Evolutionary conservation across 1,139 yeast species (phyloP).

Genomic region (Dujonia santamariae): DNA sequence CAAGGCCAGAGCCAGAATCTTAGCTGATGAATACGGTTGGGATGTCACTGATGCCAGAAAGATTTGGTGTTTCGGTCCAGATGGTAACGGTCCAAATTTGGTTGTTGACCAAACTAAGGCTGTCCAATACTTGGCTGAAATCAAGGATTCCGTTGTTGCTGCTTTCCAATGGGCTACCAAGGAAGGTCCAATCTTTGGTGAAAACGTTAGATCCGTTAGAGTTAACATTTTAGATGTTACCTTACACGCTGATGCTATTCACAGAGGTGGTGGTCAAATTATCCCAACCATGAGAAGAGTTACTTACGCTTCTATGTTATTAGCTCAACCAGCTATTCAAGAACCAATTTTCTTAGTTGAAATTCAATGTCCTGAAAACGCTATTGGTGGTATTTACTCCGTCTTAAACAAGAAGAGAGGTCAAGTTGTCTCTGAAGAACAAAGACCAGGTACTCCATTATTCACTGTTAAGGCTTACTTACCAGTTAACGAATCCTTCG

Average conservation of each 20-base stretch:
- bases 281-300: conserved; percentile 99
- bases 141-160: conserved; percentile 99
- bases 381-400: conserved; percentile 99
- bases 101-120: conserved; percentile 99
- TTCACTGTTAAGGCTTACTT: conserved; percentile 99
- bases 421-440: conserved; percentile 98
- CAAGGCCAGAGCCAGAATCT: conserved; percentile 98
- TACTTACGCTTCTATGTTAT: conserved; percentile 95
- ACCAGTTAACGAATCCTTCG: conserved; percentile 99
- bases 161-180: conserved; percentile 99
- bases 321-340: conserved; percentile 98
- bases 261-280: conserved; percentile 99
- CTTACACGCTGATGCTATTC: conserved; percentile 99
- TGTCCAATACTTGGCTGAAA: conserved; percentile 97
- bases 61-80: conserved; percentile 99
- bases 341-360: conserved; percentile 99
- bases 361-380: conserved; percentile 99
- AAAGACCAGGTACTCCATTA: conserved; percentile 99
- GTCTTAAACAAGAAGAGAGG: conserved; percentile 99
- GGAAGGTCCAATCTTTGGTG: conserved; percentile 99
- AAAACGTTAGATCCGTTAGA: conserved; percentile 93
- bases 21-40: conserved; percentile 99
- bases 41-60: conserved; percentile 99
- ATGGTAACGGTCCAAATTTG: conserved; percentile 97
- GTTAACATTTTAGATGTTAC: conserved; percentile 98